Evolutionary conservation across 257 asterid species (phyloP), one percentile per base, ranked within the genome.

Genomic region (Solanum raphanifolium): DNA sequence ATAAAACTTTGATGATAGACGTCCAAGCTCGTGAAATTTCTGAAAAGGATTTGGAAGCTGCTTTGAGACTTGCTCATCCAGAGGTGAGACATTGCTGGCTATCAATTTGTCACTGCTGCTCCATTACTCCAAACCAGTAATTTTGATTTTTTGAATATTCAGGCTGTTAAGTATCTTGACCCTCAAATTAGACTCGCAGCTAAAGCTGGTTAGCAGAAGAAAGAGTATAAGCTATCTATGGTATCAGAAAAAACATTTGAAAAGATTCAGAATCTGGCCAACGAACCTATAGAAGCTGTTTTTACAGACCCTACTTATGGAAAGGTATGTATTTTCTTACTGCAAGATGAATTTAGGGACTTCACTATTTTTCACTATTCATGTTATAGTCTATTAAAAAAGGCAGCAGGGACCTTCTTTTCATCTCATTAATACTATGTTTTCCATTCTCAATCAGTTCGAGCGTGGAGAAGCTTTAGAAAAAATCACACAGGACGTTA

Each of bases 1-100:
- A 95, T 92, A 97, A 97, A 92, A 95, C 99, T 46, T 88, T 97
- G 93, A 97, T 97, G 99, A 97, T 97, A 73, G 99, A 97, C 88
- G 98, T 95, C 83, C 98, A 95, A 89, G 95, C 98, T 38, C 95
- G 98, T 76, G 98, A 92, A 89, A 94, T 95, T 90, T 92, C 98
- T 82, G 99, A 97, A 89, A 95, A 90, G 69, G 99, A 95, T 92
- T 88, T 97, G 87, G 90, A 94, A 93, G 96, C 98, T 79, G 99
- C 98, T 81, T 87, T 97, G 84, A 93, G 98, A 92, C 84, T 95
- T 90, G 99, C 99, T 89, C 99, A 97, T 92, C 98, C 95, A 29
- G 98, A 95, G 93, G 98, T 95, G 93, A 91, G 90, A 83, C n/a
- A 25, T 41, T 78, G 13, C n/a, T 41, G 84, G 36, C 15, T 78